Base-by-base conservation (phyloP, 2,329 filamentous ascomycete genomes). In the Coccinonectria pachysandricola region DNA sequence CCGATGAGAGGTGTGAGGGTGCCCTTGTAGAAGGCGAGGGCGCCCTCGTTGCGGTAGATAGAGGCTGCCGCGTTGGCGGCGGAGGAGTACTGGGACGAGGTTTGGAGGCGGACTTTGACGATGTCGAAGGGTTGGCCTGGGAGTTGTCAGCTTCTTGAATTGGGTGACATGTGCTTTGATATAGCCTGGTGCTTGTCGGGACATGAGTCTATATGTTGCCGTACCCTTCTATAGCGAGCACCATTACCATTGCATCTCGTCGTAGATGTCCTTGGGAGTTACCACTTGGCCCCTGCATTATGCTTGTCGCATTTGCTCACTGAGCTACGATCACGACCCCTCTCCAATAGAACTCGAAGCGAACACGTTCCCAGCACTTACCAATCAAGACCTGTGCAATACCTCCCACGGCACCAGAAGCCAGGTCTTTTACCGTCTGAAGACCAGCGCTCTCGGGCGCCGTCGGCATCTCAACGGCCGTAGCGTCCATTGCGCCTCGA, bases 51-150 rank as follows among this genome's bases (percentile, higher is more conserved):
- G 47, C 74, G 76, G 59, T 84, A 84, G 61, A 98, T 96, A 37
- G 79, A 74, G 26, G 70, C 69, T 6, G 87, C 91, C 41, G 83
- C 84, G 46, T 84, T 69, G 23, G 92, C 59, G 27, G 91, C 91
- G 39, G 74, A 79, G 27, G 72, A 68, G 66, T 95, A 93, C 43
- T 83, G 72, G 12, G 70, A 76, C 28, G 80, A 81, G 10, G 91
- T 98, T 58, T 98, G 91, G 24, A 98, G 71, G 30, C 91, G 83
- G 47, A 98, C 91, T 64, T 98, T 98, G 64, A 98, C 79, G 39
- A 95, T 96, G 65, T 95, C 88, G 53, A 79, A 79, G 32, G 74
- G 75, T 54, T 79, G 75, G 48, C 75, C 74, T 79, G 47, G 11
- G 21, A n/a, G 19, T n/a, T n/a, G n/a, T n/a, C n/a, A n/a, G n/a